Base-by-base conservation (phyloP, 805 yeast species). In the Candida mattraensis region DNA sequence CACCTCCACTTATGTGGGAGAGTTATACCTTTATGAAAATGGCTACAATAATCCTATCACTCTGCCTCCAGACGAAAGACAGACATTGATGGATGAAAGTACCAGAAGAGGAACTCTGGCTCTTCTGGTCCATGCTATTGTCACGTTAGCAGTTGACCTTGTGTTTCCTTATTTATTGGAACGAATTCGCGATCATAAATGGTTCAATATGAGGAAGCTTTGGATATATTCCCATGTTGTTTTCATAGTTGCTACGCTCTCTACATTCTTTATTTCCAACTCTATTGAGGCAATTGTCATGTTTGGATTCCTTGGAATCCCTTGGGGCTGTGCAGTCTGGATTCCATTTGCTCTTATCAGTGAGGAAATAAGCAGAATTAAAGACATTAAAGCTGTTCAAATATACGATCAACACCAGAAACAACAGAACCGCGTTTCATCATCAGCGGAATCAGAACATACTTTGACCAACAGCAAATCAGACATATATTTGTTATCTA, bases 241-340 rank as follows among this genome's bases (percentile, higher is more conserved):
- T 1, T 79, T 79, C 53, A 69, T 74, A 1, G 11, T 65, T 4
- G 70, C 76, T 22, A 74, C 74, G 61, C 23, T 65, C 5, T 45
- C 66, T 1, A 75, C 83, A 0, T 70, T 74, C 33, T 66, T 67
- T 33, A 65, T 76, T 15, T 25, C 47, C 3, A 57, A 58, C 6
- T 72, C 74, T 5, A 35, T 35, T 0, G 60, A 53, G 9, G 83
- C 80, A 0, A 68, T 76, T 7, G 44, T 61, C 0, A 51, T 78
- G 51, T 72, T 78, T 45, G 78, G 67, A 0, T 47, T 77, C 11
- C 52, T 77, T 28, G 85, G 85, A 3, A 59, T 78, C 14, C 71
- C 83, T 0, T 79, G 85, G 85, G 83, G 84, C 1, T 66, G 66
- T 40, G 79, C 83, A 0, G 64, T 76, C 12, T 79, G 85, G 85